A percentile compares a stretch with the other conserved stretches of the same genome.
These are phyloP conservation scores for Oryza rufipogon DNA, from an alignment of 176 grass and related monocot species.

Conservation along the genomic window DNA sequence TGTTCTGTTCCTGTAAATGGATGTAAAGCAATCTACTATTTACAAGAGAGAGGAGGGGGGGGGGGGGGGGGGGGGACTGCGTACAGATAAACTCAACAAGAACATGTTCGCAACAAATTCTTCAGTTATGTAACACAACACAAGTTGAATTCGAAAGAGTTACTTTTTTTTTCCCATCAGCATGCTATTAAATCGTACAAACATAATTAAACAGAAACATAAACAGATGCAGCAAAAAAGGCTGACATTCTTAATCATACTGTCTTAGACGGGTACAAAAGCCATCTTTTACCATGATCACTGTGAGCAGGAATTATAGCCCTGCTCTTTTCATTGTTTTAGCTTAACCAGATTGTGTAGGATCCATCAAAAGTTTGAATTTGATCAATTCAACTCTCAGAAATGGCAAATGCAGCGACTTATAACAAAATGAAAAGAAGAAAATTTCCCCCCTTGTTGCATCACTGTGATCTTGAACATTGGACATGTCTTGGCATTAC, in stretches of 20 bases:
- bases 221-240: constrained; percentile 15
- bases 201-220: constrained; percentile 22
- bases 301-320: not conserved
- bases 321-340: not conserved
- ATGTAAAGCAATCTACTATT: not conserved
- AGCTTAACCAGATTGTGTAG: not conserved
- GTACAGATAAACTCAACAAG: too few relatives aligned
- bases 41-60: too few relatives aligned
- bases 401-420: not conserved
- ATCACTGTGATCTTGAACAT: not conserved
- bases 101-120: not conserved
- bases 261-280: constrained; percentile 20
- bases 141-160: not conserved
- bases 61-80: too few relatives aligned
- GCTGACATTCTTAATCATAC: constrained; percentile 15
- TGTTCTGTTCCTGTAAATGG: constrained; percentile 8
- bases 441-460: not conserved
- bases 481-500: not conserved
- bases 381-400: not conserved
- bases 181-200: constrained; percentile 18
- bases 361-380: too few relatives aligned
- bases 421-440: not conserved
- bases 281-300: constrained; percentile 13
- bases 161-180: constrained; percentile 8
- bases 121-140: not conserved